Percentiles rank a stretch among this genome's conserved stretches.
These are phyloP conservation scores for Pyrenophora tritici-repentis DNA, from an alignment of 2,329 filamentous ascomycete species.

Conservation along the genomic window DNA sequence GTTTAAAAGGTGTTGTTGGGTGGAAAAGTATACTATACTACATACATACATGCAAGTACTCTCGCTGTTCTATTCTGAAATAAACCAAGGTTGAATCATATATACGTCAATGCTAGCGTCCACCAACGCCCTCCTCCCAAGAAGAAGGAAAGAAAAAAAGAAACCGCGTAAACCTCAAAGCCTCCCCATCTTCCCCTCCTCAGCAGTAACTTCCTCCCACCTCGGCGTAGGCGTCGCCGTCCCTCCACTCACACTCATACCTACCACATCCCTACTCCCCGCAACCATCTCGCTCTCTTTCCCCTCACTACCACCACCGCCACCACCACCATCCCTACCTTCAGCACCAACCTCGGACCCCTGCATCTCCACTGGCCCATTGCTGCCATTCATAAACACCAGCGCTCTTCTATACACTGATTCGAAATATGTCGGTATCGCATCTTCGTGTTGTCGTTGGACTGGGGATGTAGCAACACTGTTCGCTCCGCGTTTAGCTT, in stretches of 20 bases:
- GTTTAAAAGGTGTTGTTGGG: too few relatives aligned
- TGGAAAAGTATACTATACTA: too few relatives aligned
- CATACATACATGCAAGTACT: too few relatives aligned
- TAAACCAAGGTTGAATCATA: too few relatives aligned
- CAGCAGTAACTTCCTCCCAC: conserved; percentile 9
- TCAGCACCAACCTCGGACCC: neutral
- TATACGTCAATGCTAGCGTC: too few relatives aligned
- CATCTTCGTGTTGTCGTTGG: neutral
- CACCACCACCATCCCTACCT: neutral
- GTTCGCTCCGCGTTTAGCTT: neutral
- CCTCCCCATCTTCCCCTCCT: neutral
- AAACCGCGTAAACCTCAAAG: neutral
- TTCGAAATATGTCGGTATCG: conserved; percentile 10
- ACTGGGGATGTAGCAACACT: too few relatives aligned
- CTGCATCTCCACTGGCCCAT: neutral
- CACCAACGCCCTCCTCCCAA: too few relatives aligned
- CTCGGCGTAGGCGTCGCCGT: neutral
- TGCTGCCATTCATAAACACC: too few relatives aligned
- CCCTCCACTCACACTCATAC: too few relatives aligned
- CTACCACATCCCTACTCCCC: neutral
- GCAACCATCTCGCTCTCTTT: neutral
- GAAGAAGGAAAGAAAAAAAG: too few relatives aligned
- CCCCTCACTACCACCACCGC: neutral
- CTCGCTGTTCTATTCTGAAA: too few relatives aligned
- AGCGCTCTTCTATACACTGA: neutral